Evolutionary conservation across 2,329 filamentous ascomycete species (phyloP).

Genomic region (Fusarium sterilihyphosum): DNA sequence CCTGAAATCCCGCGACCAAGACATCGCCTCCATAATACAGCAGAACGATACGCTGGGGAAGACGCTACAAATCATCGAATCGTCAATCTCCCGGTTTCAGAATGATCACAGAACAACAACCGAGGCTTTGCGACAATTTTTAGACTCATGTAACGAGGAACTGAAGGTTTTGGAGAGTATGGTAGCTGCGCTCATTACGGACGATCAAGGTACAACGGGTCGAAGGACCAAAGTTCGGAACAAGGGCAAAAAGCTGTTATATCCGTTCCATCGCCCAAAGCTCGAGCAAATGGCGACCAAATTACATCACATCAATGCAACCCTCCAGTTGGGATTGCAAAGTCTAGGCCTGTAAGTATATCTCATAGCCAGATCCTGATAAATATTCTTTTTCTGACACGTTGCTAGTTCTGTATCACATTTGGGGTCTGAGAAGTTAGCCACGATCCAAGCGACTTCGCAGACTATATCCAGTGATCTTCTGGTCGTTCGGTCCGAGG

Average conservation of each 20-base stretch:
- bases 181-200: not conserved
- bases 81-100: not conserved
- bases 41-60: not conserved
- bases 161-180: not conserved
- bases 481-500: not conserved
- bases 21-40: not conserved
- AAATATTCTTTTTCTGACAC: not conserved
- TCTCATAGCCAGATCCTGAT: accelerated
- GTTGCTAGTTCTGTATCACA: not conserved
- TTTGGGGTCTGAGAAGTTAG: not conserved
- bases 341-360: not conserved
- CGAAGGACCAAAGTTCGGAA: not conserved
- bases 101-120: not conserved
- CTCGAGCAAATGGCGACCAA: not conserved
- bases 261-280: not conserved
- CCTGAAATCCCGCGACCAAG: not conserved
- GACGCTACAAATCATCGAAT: not conserved
- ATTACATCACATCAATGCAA: not conserved
- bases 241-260: not conserved
- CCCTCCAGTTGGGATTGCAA: not conserved
- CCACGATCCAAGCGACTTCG: accelerated
- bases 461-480: not conserved
- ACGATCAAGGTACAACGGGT: not conserved
- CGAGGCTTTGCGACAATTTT: not conserved
- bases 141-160: not conserved